Evolutionary conservation across 2,329 filamentous ascomycete species (phyloP).

Genomic region (Xylariomycetidae sp.): DNA sequence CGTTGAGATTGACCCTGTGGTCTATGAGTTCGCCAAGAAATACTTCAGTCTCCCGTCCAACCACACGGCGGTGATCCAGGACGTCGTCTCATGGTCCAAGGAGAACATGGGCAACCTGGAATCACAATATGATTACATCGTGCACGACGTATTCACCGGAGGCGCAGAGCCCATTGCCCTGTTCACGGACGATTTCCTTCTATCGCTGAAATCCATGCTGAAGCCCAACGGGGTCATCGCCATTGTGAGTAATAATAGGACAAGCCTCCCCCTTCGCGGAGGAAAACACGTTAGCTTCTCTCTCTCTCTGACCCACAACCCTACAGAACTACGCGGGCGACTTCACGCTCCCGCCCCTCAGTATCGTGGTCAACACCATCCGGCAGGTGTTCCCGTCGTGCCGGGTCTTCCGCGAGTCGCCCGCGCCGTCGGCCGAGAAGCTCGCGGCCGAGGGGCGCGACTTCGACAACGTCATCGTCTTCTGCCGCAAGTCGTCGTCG

Average conservation of each 20-base stretch:
- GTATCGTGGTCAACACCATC: constrained; percentile 79
- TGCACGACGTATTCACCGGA: constrained; percentile 97
- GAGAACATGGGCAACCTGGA: constrained; percentile 36
- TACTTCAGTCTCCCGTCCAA: constrained; percentile 79
- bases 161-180: constrained; percentile 85
- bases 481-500: constrained; percentile 65
- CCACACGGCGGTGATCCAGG: constrained; percentile 74
- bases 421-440: constrained; percentile 42
- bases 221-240: constrained; percentile 78
- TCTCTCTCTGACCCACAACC: constrained; percentile 3
- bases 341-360: constrained; percentile 69
- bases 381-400: constrained; percentile 79
- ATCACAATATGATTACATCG: constrained; percentile 77
- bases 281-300: neutral
- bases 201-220: constrained; percentile 65
- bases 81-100: constrained; percentile 69
- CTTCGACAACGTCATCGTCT: constrained; percentile 95
- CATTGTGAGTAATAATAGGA: constrained; percentile 77
- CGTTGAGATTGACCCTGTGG: constrained; percentile 88
- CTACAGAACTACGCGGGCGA: constrained; percentile 89
- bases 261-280: too few species aligned
- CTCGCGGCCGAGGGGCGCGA: constrained; percentile 52
- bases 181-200: constrained; percentile 82
- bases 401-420: constrained; percentile 80
- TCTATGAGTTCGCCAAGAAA: constrained; percentile 75